Conservation (phyloP, 257 asterid species). For the Solanum phureja region DNA sequence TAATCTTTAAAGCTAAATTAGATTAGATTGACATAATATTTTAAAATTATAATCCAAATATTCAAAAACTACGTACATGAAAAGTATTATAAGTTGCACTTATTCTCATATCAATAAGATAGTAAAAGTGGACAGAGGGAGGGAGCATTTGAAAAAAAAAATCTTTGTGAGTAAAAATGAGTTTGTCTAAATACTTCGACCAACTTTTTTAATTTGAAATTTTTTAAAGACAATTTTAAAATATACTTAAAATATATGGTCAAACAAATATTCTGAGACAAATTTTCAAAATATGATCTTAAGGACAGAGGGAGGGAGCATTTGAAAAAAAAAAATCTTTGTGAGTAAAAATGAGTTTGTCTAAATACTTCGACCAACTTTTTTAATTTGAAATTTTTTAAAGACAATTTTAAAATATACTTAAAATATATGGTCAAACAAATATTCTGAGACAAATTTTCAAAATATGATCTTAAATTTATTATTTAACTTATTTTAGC, state of each 20-base stretch:
- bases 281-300: background rate
- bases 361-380: background rate
- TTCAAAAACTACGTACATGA: background rate
- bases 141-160: background rate
- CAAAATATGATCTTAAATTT: too few relatives aligned
- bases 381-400: background rate
- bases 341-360: background rate
- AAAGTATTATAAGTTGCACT: background rate
- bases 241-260: background rate
- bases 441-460: background rate
- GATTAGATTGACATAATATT: background rate
- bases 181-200: background rate
- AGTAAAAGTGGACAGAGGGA: background rate
- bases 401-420: background rate
- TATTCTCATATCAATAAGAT: background rate
- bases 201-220: background rate
- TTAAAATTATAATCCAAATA: background rate
- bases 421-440: background rate
- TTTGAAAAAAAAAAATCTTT: background rate
- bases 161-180: background rate
- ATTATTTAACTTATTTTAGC: background rate
- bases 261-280: background rate
- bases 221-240: background rate
- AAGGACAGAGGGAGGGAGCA: background rate
- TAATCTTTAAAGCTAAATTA: background rate